A percentile compares a stretch with the other conserved stretches of the same genome.
Conservation (phyloP, 257 asterid genomes). For the Solanum pinnatisectum region DNA sequence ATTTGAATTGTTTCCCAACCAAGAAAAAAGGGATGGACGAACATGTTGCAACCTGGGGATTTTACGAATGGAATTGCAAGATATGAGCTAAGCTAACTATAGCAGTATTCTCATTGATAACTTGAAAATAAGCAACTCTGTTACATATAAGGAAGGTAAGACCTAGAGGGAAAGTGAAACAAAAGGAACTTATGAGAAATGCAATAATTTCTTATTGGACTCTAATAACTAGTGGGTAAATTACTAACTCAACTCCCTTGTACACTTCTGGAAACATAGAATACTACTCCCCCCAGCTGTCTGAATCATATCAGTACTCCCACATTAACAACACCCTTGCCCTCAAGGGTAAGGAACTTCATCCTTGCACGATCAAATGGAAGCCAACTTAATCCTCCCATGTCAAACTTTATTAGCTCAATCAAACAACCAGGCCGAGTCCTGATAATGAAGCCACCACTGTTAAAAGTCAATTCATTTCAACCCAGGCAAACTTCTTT, state of each 20-base stretch:
- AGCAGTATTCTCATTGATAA: not conserved
- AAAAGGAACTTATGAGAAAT: not conserved
- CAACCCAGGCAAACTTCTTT: not conserved
- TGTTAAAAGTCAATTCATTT: not conserved
- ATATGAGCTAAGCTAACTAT: not conserved
- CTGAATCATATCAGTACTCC: not conserved
- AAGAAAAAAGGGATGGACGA: not conserved
- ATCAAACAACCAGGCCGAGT: not conserved
- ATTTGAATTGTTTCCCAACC: not conserved
- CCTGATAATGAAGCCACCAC: not conserved
- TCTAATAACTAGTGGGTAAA: not conserved
- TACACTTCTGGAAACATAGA: not conserved
- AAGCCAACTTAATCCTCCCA: not conserved
- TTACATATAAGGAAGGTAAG: not conserved
- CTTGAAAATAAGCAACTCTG: not conserved
- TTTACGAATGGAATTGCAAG: not conserved
- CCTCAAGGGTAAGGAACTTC: not conserved
- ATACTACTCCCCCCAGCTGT: not conserved
- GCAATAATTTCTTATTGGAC: not conserved
- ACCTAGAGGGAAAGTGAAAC: not conserved
- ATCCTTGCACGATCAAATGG: not conserved
- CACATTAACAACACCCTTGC: not conserved
- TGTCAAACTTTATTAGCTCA: not conserved
- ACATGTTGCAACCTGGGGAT: not conserved
- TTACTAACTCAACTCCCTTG: not conserved